Percentiles rank a stretch among this genome's conserved stretches.
phyloP scores from a whole-genome alignment of 306 rosid species.

The Quercus parvula region DNA sequence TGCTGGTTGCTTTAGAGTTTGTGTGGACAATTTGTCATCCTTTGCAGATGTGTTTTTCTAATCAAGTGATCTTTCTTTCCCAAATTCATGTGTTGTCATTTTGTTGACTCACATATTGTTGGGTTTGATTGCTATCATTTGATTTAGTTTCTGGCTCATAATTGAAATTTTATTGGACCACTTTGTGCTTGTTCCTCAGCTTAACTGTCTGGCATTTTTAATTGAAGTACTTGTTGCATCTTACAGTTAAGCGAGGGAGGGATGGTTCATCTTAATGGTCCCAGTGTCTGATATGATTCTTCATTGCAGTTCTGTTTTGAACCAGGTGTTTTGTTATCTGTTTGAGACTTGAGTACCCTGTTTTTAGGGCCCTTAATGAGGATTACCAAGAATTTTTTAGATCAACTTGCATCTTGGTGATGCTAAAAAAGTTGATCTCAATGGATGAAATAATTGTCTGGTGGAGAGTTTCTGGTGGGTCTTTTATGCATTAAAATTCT shows the following conservation, averaged over 20 bases:
- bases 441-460: constrained; percentile 13
- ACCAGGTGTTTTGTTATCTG: constrained; percentile 23
- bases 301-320: constrained; percentile 12
- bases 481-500: constrained; percentile 12
- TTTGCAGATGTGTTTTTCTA: background rate
- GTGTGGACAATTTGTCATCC: constrained; percentile 35
- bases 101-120: background rate
- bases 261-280: background rate
- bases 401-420: constrained; percentile 30
- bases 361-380: constrained; percentile 31
- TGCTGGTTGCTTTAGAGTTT: constrained; percentile 61
- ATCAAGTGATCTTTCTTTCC: constrained; percentile 3
- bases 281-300: constrained; percentile 12
- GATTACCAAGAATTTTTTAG: constrained; percentile 21
- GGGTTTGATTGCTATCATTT: background rate
- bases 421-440: constrained; percentile 20
- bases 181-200: constrained; percentile 9
- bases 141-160: background rate
- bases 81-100: constrained; percentile 1
- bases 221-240: constrained; percentile 18
- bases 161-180: background rate
- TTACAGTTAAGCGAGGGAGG: constrained; percentile 36
- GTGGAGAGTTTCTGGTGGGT: constrained; percentile 15
- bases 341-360: constrained; percentile 41
- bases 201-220: constrained; percentile 31